A percentile compares a stretch with the other conserved stretches of the same genome.
Evolutionary conservation across 371 early-diverging fungal genomes (phyloP).

Genomic region (Hamiltosporidium magnivora): DNA sequence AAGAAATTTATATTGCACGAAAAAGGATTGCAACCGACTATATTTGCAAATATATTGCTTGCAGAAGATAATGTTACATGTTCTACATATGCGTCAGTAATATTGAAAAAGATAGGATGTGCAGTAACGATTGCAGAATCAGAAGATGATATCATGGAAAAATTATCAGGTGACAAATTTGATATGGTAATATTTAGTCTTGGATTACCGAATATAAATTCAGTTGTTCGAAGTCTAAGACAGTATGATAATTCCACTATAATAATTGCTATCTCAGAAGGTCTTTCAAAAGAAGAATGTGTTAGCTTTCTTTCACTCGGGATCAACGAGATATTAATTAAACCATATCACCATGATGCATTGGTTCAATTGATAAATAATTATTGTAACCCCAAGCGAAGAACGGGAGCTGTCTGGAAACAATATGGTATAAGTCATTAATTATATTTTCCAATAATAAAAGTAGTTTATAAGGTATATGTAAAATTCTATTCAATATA

Average conservation of each 20-base stretch:
- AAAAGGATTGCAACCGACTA: constrained; percentile 2
- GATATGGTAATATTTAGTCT: constrained; percentile 22
- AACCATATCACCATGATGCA: constrained; percentile 39
- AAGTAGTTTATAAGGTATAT: no score
- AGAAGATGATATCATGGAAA: constrained; percentile 11
- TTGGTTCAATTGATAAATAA: constrained; percentile 30
- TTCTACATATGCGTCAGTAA: constrained; percentile 28
- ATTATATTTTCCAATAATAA: no score
- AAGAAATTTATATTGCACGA: constrained; percentile 30
- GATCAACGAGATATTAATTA: constrained; percentile 23
- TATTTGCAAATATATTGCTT: constrained; percentile 15
- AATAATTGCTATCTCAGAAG: constrained; percentile 16
- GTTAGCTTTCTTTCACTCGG: constrained; percentile 14
- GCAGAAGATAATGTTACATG: constrained; percentile 32
- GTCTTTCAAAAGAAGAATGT: constrained; percentile 22
- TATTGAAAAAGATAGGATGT: constrained; percentile 28
- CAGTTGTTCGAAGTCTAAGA: constrained; percentile 16
- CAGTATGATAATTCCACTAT: constrained; percentile 19
- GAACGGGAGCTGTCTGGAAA: no score
- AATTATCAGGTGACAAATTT: constrained; percentile 18
- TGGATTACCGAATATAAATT: background rate
- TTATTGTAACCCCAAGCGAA: background rate
- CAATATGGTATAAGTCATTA: no score
- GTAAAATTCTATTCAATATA: no score
- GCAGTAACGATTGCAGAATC: constrained; percentile 9